A percentile compares a stretch with the other conserved stretches of the same genome.
These are phyloP conservation scores for Wickerhamomyces hampshirensis DNA, from an alignment of 805 yeast genomes.

Conservation along the genomic window DNA sequence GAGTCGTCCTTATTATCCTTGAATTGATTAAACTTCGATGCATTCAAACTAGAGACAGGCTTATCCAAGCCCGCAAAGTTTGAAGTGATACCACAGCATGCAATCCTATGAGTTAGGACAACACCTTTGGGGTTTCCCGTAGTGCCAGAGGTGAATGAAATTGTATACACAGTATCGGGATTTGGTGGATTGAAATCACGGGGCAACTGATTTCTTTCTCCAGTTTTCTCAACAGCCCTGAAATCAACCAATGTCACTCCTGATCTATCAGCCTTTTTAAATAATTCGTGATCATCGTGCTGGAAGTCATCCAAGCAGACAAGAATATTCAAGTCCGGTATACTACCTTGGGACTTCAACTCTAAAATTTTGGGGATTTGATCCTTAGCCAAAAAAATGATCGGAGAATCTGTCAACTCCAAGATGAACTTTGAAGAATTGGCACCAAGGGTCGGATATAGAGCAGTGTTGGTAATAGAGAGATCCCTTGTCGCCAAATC, in stretches of 20 bases:
- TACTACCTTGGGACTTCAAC: constrained; percentile 31
- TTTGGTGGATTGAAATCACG: constrained; percentile 38
- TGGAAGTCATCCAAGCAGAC: constrained; percentile 50
- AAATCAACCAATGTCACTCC: constrained; percentile 37
- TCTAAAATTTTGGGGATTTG: constrained; percentile 43
- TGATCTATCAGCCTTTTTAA: constrained; percentile 27
- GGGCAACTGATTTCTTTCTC: constrained; percentile 38
- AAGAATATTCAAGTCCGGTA: constrained; percentile 41
- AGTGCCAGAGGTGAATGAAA: constrained; percentile 73
- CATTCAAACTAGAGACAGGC: constrained; percentile 16
- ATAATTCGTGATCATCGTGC: constrained; percentile 28
- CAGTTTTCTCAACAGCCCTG: constrained; percentile 39
- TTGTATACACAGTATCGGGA: constrained; percentile 49
- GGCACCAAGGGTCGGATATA: constrained; percentile 52
- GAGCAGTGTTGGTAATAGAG: constrained; percentile 43
- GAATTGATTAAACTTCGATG: constrained; percentile 8
- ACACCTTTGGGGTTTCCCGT: constrained; percentile 76
- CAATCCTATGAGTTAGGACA: constrained; percentile 45
- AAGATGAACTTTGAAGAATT: constrained; percentile 58
- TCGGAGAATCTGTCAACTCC: constrained; percentile 53
- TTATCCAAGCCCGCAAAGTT: constrained; percentile 26
- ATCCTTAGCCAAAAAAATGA: constrained; percentile 46
- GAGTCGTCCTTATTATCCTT: constrained; percentile 18
- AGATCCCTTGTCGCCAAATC: constrained; percentile 61
- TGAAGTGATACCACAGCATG: constrained; percentile 43